Conservation (phyloP, 768 basidiomycete genomes). For the Leccinum subtestaceum region DNA sequence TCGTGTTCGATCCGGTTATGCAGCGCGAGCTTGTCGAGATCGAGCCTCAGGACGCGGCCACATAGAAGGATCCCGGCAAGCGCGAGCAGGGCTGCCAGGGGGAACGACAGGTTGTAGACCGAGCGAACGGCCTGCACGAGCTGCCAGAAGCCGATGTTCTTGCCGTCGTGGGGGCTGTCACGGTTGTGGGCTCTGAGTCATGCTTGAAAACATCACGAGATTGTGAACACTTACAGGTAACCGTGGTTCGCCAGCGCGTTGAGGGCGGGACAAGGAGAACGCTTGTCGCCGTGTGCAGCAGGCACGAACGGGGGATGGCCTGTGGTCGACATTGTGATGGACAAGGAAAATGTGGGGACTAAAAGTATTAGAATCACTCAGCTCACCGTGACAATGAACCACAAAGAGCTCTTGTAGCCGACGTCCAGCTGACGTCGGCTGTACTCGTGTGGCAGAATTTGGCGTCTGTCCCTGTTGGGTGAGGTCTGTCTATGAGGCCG, state of each 20-base stretch:
- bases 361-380: no score
- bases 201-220: not conserved
- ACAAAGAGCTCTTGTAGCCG: no score
- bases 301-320: conserved; percentile 25
- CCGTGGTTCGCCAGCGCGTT: conserved; percentile 75
- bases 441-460: no score
- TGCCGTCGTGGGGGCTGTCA: conserved; percentile 51
- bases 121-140: conserved; percentile 46
- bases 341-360: not conserved
- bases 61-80: conserved; percentile 46
- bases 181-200: conserved; percentile 21
- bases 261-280: conserved; percentile 71
- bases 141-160: conserved; percentile 44
- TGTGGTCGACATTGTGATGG: conserved; percentile 26
- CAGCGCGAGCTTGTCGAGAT: conserved; percentile 49
- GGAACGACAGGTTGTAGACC: conserved; percentile 62
- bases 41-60: conserved; percentile 39
- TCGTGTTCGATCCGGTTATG: conserved; percentile 68
- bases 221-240: conserved; percentile 52
- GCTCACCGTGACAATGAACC: no score
- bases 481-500: no score
- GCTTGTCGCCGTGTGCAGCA: conserved; percentile 40
- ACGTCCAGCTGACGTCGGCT: no score
- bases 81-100: conserved; percentile 53
- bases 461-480: no score